phyloP scores from a whole-genome alignment of 345 rosid species.

The Mallotus nudiflorus region DNA sequence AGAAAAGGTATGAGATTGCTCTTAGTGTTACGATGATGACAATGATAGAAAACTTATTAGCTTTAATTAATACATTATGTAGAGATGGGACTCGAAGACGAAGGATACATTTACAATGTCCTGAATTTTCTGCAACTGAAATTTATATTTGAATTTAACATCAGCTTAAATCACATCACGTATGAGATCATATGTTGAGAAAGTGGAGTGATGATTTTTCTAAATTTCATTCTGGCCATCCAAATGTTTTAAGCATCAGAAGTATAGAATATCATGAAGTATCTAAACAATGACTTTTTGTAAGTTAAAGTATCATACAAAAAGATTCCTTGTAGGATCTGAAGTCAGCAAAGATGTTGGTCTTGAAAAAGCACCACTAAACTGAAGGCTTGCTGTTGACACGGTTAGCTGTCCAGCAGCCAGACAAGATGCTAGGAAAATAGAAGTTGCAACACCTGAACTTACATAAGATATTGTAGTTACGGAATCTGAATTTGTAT shows the following conservation, averaged over 20 bases:
- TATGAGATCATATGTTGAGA: background rate
- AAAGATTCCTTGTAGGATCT: conserved; percentile 75
- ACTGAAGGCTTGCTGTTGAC: conserved; percentile 77
- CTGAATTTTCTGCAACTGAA: background rate
- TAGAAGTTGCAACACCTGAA: conserved; percentile 48
- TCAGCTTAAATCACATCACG: background rate
- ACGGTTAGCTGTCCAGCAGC: conserved; percentile 71
- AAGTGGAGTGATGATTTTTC: background rate
- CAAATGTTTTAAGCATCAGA: background rate
- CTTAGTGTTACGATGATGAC: conserved; percentile 3
- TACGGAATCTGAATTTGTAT: conserved; percentile 55
- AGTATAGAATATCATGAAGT: background rate
- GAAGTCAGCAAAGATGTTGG: conserved; percentile 52
- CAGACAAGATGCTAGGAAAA: conserved; percentile 55
- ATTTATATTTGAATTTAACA: background rate
- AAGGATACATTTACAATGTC: background rate
- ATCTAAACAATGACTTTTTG: conserved; percentile 4
- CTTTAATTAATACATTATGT: background rate
- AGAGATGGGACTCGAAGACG: background rate
- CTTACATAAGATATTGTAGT: conserved; percentile 54
- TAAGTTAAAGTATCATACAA: conserved; percentile 51
- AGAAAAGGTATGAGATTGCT: conserved; percentile 11
- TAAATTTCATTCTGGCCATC: background rate
- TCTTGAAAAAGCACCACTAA: conserved; percentile 63
- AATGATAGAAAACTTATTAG: background rate